Base-by-base conservation (phyloP, 208 protist species). In the Crithidia sp. region DNA sequence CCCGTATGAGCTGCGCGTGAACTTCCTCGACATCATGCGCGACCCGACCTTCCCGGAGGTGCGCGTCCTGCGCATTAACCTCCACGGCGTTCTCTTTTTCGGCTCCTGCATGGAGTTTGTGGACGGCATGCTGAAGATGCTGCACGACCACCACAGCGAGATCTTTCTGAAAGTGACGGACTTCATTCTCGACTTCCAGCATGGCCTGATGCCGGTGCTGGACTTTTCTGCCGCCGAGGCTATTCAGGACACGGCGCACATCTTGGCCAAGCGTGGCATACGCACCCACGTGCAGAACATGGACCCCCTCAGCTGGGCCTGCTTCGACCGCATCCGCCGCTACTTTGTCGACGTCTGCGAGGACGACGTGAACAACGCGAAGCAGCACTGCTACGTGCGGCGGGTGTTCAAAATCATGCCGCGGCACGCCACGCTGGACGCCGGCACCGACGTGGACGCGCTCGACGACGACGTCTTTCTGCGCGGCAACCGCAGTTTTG, bases 271-370 rank as follows among this genome's bases (percentile, higher is more conserved):
- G 66, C 79, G 80, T 7, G 80, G 77, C 59, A 85, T 88, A 39
- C 84, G 80, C 55, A 83, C 80, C n/a, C 84, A 88, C 72, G 72
- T 82, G 45, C 70, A 82, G 55, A 88, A 88, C 84, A 81, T 85
- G 77, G 79, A 85, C 53, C 79, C 80, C 37, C 53, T 83, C 47
- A 85, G 77, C 72, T 84, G 74, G 69, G 54, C 68, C 67, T 82
- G 77, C 77, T 83, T 85, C 50, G 74, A 83, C 50, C 79, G 79
- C 59, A 77, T 76, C 56, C 84, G 79, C 41, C 76, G 80, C 67
- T 85, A 85, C 71, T 79, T 88, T 37, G 56, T 67, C 2, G 66
- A 80, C 19, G 76, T 88, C 47, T 74, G 66, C 58, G 80, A 85
- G 45, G 80, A 88, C 71, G 75, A 88, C 58, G 74, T 81, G 49